phyloP scores from a whole-genome alignment of 2,329 filamentous ascomycete species.

The Botrytis cinerea region DNA sequence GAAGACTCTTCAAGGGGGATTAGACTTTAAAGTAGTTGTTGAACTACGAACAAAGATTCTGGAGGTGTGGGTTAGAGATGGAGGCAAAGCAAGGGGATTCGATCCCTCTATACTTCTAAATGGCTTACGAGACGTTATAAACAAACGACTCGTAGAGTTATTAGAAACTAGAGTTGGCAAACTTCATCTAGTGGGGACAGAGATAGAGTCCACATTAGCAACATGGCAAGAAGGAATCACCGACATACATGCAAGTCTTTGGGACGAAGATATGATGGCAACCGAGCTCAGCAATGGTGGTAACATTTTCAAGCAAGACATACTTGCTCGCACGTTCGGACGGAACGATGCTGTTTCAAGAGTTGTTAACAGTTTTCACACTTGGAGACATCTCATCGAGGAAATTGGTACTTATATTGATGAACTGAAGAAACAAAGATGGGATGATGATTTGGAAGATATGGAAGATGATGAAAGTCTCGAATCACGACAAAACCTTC shows the following conservation, averaged over 20 bases:
- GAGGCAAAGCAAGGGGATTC: slow-evolving; percentile 64
- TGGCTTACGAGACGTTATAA: slow-evolving; percentile 67
- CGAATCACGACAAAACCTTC: slow-evolving; percentile 63
- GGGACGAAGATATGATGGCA: slow-evolving; percentile 65
- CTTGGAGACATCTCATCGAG: slow-evolving; percentile 74
- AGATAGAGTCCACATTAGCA: slow-evolving; percentile 62
- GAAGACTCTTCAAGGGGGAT: slow-evolving; percentile 58
- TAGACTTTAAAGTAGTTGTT: slow-evolving; percentile 69
- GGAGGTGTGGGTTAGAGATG: slow-evolving; percentile 73
- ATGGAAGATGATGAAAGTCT: slow-evolving; percentile 73
- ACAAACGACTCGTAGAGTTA: slow-evolving; percentile 64
- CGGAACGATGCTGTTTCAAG: slow-evolving; percentile 65
- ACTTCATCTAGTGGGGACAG: slow-evolving; percentile 64
- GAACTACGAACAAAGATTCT: slow-evolving; percentile 69
- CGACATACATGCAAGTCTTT: slow-evolving; percentile 58
- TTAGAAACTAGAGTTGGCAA: slow-evolving; percentile 64
- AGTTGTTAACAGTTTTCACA: slow-evolving; percentile 64
- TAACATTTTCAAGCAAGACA: slow-evolving; percentile 65
- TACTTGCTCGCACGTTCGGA: slow-evolving; percentile 72
- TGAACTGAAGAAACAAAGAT: slow-evolving; percentile 65
- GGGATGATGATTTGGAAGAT: slow-evolving; percentile 72
- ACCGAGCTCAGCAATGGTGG: slow-evolving; percentile 68
- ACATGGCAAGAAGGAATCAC: slow-evolving; percentile 59
- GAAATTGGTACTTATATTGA: slow-evolving; percentile 64
- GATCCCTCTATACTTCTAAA: slow-evolving; percentile 69